Evolutionary conservation across 192 early-diverging fungal species (phyloP).

Genomic region (Entomortierella beljakovae): DNA sequence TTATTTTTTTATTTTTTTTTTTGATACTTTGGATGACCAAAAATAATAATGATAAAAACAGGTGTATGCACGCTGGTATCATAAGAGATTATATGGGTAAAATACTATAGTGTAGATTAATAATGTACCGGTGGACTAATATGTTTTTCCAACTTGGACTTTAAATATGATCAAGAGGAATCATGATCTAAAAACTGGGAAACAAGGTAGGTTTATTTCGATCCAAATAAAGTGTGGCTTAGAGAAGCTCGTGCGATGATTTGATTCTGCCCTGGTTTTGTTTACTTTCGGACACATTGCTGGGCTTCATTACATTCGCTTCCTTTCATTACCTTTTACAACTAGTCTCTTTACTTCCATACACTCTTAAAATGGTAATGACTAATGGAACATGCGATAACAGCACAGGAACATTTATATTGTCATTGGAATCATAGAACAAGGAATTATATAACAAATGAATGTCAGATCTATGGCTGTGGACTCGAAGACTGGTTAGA

Average conservation of each 20-base stretch:
- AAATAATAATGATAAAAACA: too few species aligned
- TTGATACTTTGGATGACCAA: too few species aligned
- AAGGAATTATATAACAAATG: background rate
- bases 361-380: constrained; percentile 4
- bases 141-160: too few species aligned
- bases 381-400: background rate
- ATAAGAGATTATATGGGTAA: too few species aligned
- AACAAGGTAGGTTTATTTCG: too few species aligned
- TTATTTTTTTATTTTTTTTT: too few species aligned
- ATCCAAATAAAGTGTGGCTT: background rate
- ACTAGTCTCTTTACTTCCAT: background rate
- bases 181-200: too few species aligned
- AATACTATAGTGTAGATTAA: too few species aligned
- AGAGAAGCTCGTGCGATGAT: background rate
- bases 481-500: background rate
- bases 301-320: background rate
- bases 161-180: too few species aligned
- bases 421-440: too few species aligned
- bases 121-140: too few species aligned
- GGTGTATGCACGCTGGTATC: too few species aligned
- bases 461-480: background rate
- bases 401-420: background rate
- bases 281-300: background rate
- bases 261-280: background rate
- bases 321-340: background rate